phyloP scores from a whole-genome alignment of 768 basidiomycete genomes.

The Leccinum disarticulatum region DNA sequence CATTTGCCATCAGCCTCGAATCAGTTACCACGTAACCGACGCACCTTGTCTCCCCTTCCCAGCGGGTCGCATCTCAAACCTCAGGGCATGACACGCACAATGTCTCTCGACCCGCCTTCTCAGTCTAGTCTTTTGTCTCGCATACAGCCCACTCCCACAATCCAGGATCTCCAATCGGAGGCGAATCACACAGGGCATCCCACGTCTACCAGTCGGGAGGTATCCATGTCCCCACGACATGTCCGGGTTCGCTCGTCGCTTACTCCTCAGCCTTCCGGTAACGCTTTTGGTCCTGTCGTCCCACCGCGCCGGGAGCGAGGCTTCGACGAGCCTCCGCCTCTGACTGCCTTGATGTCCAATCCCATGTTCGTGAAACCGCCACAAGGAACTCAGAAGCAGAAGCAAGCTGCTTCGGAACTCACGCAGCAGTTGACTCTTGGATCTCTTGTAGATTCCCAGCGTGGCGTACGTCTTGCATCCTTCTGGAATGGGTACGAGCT shows the following conservation, averaged over 20 bases:
- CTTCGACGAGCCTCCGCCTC: conserved; percentile 67
- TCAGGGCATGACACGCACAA: conserved; percentile 50
- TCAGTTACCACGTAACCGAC: conserved; percentile 37
- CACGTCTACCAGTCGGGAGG: conserved; percentile 33
- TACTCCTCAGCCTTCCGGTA: conserved; percentile 61
- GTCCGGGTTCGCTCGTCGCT: conserved; percentile 63
- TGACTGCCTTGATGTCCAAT: conserved; percentile 59
- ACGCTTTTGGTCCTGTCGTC: conserved; percentile 41
- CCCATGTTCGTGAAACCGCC: conserved; percentile 73
- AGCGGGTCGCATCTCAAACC: conserved; percentile 35
- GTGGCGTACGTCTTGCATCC: conserved; percentile 44
- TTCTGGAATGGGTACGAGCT: not conserved
- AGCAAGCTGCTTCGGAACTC: conserved; percentile 18
- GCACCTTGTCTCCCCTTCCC: conserved; percentile 44
- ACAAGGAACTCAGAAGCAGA: conserved; percentile 28
- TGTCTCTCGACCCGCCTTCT: conserved; percentile 70
- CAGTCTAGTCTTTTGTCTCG: conserved; percentile 24
- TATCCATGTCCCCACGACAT: conserved; percentile 48
- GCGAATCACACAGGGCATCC: conserved; percentile 18
- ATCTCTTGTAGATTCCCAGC: conserved; percentile 54
- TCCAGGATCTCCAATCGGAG: conserved; percentile 34
- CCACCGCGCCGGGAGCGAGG: conserved; percentile 46
- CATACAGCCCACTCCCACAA: conserved; percentile 31
- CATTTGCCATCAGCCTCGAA: conserved; percentile 33
- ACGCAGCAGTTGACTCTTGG: conserved; percentile 51